Evolutionary conservation across 768 basidiomycete genomes (phyloP).

Genomic region (Termitomyces sp.): DNA sequence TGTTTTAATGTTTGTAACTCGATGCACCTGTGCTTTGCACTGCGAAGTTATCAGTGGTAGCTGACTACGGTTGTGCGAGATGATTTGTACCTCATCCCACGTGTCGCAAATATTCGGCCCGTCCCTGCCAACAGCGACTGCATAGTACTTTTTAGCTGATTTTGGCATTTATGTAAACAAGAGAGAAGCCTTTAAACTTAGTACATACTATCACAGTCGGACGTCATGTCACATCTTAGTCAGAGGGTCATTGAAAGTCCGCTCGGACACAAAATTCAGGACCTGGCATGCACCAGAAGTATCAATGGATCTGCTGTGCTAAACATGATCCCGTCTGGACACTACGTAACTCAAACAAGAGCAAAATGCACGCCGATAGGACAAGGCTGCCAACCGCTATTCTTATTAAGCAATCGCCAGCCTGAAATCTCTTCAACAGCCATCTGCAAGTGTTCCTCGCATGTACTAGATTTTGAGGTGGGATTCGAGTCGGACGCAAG

Average conservation of each 20-base stretch:
- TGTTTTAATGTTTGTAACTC: background rate
- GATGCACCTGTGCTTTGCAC: constrained; percentile 42
- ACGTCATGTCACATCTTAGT: no score
- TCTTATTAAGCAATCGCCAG: constrained; percentile 47
- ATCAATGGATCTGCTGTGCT: background rate
- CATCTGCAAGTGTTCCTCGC: background rate
- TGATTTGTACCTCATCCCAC: constrained; percentile 53
- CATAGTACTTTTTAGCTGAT: constrained; percentile 46
- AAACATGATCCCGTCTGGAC: background rate
- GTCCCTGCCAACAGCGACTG: constrained; percentile 51
- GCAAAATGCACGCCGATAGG: constrained; percentile 57
- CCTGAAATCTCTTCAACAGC: constrained; percentile 27
- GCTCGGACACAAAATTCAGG: no score
- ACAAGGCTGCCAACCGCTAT: constrained; percentile 52
- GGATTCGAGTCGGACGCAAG: constrained; percentile 17
- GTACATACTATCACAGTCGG: no score
- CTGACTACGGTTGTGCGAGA: background rate
- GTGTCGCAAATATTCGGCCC: constrained; percentile 52
- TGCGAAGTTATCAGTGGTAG: constrained; percentile 13
- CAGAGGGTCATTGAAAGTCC: no score
- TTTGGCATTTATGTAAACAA: constrained; percentile 21
- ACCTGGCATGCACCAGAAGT: background rate
- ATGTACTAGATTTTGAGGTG: background rate
- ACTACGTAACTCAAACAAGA: background rate
- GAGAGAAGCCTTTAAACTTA: no score